A percentile compares a stretch with the other conserved stretches of the same genome.
Conservation (phyloP, 352 stramenopile species). For the Thalassiosira livingstoniorum region DNA sequence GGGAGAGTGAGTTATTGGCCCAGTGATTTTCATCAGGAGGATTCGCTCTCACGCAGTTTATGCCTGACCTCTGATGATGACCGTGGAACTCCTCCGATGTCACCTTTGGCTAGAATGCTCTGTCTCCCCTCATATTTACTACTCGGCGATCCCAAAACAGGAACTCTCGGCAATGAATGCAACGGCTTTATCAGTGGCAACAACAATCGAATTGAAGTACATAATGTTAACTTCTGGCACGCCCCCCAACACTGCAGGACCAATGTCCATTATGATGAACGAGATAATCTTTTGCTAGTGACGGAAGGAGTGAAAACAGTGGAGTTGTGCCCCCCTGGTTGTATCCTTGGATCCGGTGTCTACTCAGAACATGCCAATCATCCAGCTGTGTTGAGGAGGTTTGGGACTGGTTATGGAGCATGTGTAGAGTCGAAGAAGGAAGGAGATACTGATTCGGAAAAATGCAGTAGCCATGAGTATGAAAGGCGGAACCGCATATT, state of each 20-base stretch:
- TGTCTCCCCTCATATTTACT: constrained; percentile 46
- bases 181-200: background rate
- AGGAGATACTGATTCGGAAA: no score
- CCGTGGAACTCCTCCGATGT: background rate
- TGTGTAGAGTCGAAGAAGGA: no score
- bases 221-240: constrained; percentile 56
- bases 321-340: constrained; percentile 37
- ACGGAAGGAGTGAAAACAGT: constrained; percentile 52
- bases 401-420: no score
- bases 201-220: constrained; percentile 21
- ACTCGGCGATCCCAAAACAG: constrained; percentile 25
- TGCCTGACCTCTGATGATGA: background rate
- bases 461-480: background rate
- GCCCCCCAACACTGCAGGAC: constrained; percentile 36
- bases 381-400: constrained; percentile 30
- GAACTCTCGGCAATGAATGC: background rate
- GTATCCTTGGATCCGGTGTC: constrained; percentile 42
- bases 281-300: constrained; percentile 54
- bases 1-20: background rate
- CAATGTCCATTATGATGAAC: constrained; percentile 59
- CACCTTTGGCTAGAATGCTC: constrained; percentile 24
- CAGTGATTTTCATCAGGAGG: background rate
- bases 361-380: constrained; percentile 56
- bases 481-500: background rate
- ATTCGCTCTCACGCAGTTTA: background rate